phyloP scores from a whole-genome alignment of 225 moss, liverwort and hornwort genomes.

The Marchantia polymorpha region DNA sequence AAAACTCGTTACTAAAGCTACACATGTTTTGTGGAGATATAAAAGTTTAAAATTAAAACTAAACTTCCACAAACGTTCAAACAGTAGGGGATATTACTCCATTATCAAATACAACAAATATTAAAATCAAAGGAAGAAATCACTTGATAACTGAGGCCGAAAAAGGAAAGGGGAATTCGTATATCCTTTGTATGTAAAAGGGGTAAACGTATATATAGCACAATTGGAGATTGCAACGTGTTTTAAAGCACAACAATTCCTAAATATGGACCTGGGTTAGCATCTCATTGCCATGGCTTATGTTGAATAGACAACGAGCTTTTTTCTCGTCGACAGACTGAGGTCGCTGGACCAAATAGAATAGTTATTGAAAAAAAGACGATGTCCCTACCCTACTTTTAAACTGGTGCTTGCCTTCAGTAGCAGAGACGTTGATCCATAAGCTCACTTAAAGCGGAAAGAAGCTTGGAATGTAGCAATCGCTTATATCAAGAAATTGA shows the following conservation, averaged over 20 bases:
- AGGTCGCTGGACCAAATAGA: background rate
- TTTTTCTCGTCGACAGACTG: background rate
- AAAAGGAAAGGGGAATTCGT: background rate
- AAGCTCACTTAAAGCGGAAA: too few species aligned
- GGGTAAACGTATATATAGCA: background rate
- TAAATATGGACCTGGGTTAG: background rate
- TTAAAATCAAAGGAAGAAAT: background rate
- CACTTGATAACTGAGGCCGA: background rate
- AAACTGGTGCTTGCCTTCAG: background rate
- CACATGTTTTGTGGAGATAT: background rate
- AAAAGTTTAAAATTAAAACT: background rate
- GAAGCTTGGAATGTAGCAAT: too few species aligned
- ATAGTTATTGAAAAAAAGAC: background rate
- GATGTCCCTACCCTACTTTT: background rate
- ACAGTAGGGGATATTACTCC: background rate
- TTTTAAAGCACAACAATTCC: background rate
- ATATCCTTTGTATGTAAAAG: background rate
- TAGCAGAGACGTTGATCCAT: background rate
- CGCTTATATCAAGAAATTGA: too few species aligned
- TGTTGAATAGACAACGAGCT: background rate
- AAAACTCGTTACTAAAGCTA: conserved; percentile 27
- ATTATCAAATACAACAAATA: background rate
- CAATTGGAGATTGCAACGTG: too few species aligned
- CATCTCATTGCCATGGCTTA: background rate
- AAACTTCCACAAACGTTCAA: background rate